Base-by-base conservation (phyloP, 805 yeast species). In the Candida taoyuanica region DNA sequence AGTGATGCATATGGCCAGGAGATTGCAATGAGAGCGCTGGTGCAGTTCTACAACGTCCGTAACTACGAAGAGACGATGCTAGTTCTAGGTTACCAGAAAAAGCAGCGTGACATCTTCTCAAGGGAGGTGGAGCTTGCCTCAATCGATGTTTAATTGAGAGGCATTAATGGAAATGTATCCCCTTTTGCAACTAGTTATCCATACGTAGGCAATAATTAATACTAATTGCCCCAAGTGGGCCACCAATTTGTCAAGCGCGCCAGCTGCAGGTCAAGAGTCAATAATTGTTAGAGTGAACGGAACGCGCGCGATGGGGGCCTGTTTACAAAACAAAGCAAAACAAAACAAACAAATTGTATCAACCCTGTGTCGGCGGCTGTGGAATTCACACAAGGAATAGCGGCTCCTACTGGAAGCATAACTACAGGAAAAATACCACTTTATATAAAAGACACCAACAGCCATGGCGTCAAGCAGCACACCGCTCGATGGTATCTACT, bases 1-100 rank as follows among this genome's bases (percentile, higher is more conserved):
- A 77, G 76, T 39, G 82, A 81, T 48, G 82, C 95, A 1, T 80
- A 79, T 51, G 87, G 87, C 13, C 93, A 88, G 53, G 98, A 91
- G 55, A 74, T 81, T 33, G 89, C 96, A 0, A 58, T 91, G 29
- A 63, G 97, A 39, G 85, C 89, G 2, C 60, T 91, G 33, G 59
- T 85, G 12, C 91, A 82, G 55, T 84, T 78, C 50, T 88, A 86
- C 65, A 81, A 87, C 53, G 67, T 75, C 46, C 59, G 78, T 21
- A 70, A 69, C 42, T 84, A 82, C 47, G 67, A 73, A 6, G 48
- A 49, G 3, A 64, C 71, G 13, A 75, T 81, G 79, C 64, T 59
- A 18, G 59, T 63, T 37, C 58, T 82, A 40, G 89, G 89, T 0
- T 81, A 80, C 51, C 65, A 63, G 29, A 56, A 66, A 24, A 52